These are phyloP conservation scores for Dalbergia cochinchinensis DNA, from an alignment of 306 rosid species.

Conservation along the genomic window DNA sequence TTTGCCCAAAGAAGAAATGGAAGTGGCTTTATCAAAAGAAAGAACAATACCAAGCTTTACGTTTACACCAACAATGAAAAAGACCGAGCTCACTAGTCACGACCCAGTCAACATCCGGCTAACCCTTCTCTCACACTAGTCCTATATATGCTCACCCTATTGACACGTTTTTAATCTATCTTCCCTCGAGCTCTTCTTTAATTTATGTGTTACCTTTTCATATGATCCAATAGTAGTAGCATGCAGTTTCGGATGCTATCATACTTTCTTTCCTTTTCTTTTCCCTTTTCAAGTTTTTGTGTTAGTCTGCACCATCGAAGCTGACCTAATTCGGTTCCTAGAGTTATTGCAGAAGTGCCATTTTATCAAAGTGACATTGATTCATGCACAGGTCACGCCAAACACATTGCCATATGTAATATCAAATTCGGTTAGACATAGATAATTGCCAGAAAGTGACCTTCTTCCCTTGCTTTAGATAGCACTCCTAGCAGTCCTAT, in stretches of 20 bases:
- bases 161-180: slow-evolving; percentile 40
- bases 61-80: slow-evolving; percentile 48
- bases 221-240: slow-evolving; percentile 33
- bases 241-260: slow-evolving; percentile 32
- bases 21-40: slow-evolving; percentile 38
- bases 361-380: slow-evolving; percentile 50
- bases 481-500: slow-evolving; percentile 35
- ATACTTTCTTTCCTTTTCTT: neutral
- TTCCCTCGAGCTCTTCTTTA: neutral
- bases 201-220: slow-evolving; percentile 6
- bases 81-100: slow-evolving; percentile 28
- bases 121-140: neutral
- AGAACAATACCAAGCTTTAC: slow-evolving; percentile 26
- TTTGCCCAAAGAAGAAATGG: slow-evolving; percentile 37
- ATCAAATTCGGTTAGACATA: slow-evolving; percentile 55
- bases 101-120: slow-evolving; percentile 30
- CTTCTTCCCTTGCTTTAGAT: slow-evolving; percentile 25
- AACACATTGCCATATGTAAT: slow-evolving; percentile 48
- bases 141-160: slow-evolving; percentile 4
- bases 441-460: slow-evolving; percentile 49
- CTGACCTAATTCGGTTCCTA: slow-evolving; percentile 43
- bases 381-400: slow-evolving; percentile 47
- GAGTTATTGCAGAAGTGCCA: slow-evolving; percentile 49
- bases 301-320: slow-evolving; percentile 39
- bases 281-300: slow-evolving; percentile 24